Conservation (phyloP, 1,284 basidiomycete species). For the Pseudozyma pruni region DNA sequence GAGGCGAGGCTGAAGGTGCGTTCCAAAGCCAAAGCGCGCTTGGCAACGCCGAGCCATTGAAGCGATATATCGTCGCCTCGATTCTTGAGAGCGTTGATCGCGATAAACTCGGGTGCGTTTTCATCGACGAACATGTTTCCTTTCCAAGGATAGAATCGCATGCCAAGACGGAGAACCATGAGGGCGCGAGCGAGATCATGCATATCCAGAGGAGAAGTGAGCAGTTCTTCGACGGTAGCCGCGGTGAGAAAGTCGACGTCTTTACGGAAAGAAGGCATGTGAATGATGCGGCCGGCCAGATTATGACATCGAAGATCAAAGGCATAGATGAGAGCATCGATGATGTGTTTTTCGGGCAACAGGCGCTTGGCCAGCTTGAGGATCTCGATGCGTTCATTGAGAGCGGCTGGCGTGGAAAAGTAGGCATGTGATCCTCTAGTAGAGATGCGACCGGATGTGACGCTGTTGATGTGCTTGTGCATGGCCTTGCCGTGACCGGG, state of each 20-base stretch:
- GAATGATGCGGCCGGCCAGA: slow-evolving; percentile 51
- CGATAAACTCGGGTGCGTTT: slow-evolving; percentile 35
- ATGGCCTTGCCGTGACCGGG: slow-evolving; percentile 35
- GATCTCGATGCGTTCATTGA: slow-evolving; percentile 45
- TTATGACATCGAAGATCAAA: slow-evolving; percentile 43
- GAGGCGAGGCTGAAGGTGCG: slow-evolving; percentile 36
- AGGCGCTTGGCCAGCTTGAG: slow-evolving; percentile 24
- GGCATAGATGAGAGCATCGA: slow-evolving; percentile 24
- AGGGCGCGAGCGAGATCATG: slow-evolving; percentile 46
- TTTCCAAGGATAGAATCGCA: slow-evolving; percentile 58
- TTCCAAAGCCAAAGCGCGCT: slow-evolving; percentile 41
- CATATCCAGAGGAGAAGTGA: slow-evolving; percentile 37
- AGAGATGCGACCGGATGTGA: slow-evolving; percentile 6
- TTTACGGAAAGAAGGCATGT: slow-evolving; percentile 33
- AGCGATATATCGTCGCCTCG: slow-evolving; percentile 38
- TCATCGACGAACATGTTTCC: slow-evolving; percentile 28
- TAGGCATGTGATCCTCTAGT: slow-evolving; percentile 17
- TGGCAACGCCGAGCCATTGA: slow-evolving; percentile 48
- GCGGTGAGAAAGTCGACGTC: slow-evolving; percentile 44
- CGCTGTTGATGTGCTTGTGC: slow-evolving; percentile 38
- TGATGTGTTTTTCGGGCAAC: slow-evolving; percentile 20
- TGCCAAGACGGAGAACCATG: slow-evolving; percentile 53
- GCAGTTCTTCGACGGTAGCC: slow-evolving; percentile 36
- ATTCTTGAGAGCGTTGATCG: slow-evolving; percentile 49
- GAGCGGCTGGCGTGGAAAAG: slow-evolving; percentile 11